Percentiles rank a stretch among this genome's conserved stretches.
Evolutionary conservation across 2,329 filamentous ascomycete genomes (phyloP).

Genomic region (Sporothrix phasma): DNA sequence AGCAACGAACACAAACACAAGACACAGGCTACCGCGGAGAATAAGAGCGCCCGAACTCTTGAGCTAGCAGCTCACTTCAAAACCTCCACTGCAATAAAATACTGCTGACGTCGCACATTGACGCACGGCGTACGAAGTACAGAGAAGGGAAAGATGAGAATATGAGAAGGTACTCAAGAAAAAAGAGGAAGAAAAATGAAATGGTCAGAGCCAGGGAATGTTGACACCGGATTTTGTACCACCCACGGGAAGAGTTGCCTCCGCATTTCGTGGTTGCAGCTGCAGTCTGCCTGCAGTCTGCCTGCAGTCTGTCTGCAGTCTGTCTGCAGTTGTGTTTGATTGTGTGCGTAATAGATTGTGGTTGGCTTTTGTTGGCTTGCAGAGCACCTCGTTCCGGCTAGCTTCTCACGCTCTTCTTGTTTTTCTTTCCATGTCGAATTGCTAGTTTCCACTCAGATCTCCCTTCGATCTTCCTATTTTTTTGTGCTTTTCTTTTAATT

Average conservation of each 20-base stretch:
- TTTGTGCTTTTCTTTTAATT: background rate
- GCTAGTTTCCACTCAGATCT: too few relatives aligned
- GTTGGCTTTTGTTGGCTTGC: too few relatives aligned
- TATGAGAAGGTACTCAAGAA: background rate
- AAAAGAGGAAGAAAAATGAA: background rate
- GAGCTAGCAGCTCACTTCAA: too few relatives aligned
- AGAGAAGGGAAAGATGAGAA: background rate
- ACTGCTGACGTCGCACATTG: background rate
- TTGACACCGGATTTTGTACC: background rate
- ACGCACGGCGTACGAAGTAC: background rate
- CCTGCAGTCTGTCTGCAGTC: background rate
- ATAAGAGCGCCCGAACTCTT: background rate
- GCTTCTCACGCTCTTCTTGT: background rate
- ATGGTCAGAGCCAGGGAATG: too few relatives aligned
- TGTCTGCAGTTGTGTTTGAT: background rate
- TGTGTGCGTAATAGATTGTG: background rate
- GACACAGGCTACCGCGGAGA: background rate
- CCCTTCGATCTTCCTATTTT: too few relatives aligned
- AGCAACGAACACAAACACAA: background rate
- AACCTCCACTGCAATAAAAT: background rate
- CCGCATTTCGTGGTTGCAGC: too few relatives aligned
- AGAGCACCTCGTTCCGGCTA: background rate
- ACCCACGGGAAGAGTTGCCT: conserved; percentile 11
- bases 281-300: background rate
- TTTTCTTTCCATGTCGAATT: too few relatives aligned